phyloP scores from a whole-genome alignment of 805 yeast species.

The Cyberlindnera japonica region DNA sequence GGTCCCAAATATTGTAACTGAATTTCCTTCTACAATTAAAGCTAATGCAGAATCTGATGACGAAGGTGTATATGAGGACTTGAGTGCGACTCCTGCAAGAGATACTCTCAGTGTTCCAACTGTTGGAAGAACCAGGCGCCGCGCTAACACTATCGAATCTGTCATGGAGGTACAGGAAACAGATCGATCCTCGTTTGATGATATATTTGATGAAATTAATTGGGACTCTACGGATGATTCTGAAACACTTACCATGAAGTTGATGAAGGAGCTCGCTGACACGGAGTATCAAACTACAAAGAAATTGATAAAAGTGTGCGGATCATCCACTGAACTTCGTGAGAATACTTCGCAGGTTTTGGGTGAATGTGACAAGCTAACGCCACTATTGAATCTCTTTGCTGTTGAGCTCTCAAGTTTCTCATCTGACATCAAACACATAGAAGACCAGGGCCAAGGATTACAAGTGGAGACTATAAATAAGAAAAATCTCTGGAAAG shows the following conservation, averaged over 20 bases:
- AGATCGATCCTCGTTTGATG: conserved; percentile 42
- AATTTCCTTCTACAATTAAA: conserved; percentile 18
- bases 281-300: conserved; percentile 62
- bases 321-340: conserved; percentile 40
- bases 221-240: conserved; percentile 74
- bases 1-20: not conserved
- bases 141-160: conserved; percentile 30
- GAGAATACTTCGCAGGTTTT: conserved; percentile 41
- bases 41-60: conserved; percentile 16
- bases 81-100: conserved; percentile 7
- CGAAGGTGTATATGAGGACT: conserved; percentile 23
- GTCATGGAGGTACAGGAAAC: conserved; percentile 30
- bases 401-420: conserved; percentile 61
- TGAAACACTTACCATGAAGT: conserved; percentile 49
- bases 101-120: conserved; percentile 11
- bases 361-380: conserved; percentile 51
- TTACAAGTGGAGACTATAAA: conserved; percentile 80
- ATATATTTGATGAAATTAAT: conserved; percentile 69
- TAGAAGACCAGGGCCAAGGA: conserved; percentile 76
- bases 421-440: conserved; percentile 61
- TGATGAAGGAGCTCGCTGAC: conserved; percentile 54
- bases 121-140: conserved; percentile 13
- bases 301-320: conserved; percentile 48
- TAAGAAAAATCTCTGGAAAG: conserved; percentile 69
- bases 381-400: conserved; percentile 50